Base-by-base conservation (phyloP, 768 basidiomycete species). In the Lyophyllum atratum region DNA sequence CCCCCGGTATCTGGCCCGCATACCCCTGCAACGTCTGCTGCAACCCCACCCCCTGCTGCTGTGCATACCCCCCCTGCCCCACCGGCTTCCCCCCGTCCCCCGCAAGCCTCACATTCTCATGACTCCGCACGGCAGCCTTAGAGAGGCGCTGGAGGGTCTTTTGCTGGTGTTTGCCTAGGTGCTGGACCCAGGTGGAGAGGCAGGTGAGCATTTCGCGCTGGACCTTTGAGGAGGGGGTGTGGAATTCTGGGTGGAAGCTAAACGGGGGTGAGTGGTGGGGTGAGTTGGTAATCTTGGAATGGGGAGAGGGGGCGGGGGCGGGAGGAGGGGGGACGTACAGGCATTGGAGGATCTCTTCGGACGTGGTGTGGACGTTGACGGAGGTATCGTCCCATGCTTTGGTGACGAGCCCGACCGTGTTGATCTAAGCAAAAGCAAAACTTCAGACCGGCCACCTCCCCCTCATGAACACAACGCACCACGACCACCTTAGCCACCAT, bases 171-270 rank as follows among this genome's bases (percentile, higher is more conserved):
- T 71, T 49, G 4, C 83, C 80, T 12, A 86, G 79, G 8, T 72
- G 72, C 47, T 80, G 67, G 37, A 85, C 74, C 90, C 90, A 92
- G 40, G 69, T 72, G 39, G 70, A 74, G 83, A 93, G 81, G 62
- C 77, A 83, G 58, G 82, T 80, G 58, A 91, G 68, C 91, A 94
- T 93, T 63, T 90, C 84, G 52, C 82, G 78, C 69, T 93, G 92
- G 29, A 93, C 76, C 57, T 80, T 78, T 1, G 87, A 89, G 59
- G 74, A 70, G 29, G 70, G 65, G 66, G 86, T 80, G 67, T 87
- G 85, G 78, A 92, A 94, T 60, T 90, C 87, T 15, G 92, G 92
- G 69, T 94, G 92, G 80, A 93, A 92, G 22, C 90, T 91, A 12
- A 40, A 25, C 21, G 28, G 29, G 47, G 15, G 49, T 14, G 40